These are phyloP conservation scores for Penicillium ochrochloron DNA, from an alignment of 495 filamentous ascomycete species.

Conservation along the genomic window DNA sequence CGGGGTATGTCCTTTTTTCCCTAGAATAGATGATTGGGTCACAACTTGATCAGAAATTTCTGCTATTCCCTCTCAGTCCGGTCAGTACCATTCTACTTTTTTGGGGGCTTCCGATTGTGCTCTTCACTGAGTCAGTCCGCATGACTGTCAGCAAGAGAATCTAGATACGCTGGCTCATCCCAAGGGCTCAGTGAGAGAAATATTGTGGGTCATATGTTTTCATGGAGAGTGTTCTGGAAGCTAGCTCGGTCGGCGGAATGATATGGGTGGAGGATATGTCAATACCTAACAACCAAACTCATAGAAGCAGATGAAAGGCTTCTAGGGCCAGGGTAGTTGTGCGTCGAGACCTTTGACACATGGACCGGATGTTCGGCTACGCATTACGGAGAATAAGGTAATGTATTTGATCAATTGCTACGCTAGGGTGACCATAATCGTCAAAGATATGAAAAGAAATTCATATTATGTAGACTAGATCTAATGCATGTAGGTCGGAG, in stretches of 20 bases:
- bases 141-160: not conserved
- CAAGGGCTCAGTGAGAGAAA: not conserved
- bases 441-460: not conserved
- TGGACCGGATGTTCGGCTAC: not conserved
- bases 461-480: not conserved
- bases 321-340: not conserved
- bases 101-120: not conserved
- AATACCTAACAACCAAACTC: not conserved
- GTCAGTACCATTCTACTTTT: not conserved
- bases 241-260: not conserved
- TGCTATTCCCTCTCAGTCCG: too few species aligned
- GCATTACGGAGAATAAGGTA: not conserved
- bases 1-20: not conserved
- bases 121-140: not conserved
- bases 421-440: not conserved
- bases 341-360: not conserved
- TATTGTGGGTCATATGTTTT: not conserved
- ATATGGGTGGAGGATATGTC: not conserved
- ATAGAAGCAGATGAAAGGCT: not conserved
- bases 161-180: not conserved
- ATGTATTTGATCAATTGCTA: not conserved
- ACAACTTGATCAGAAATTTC: not conserved
- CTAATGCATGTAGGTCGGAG: not conserved
- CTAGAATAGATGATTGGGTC: not conserved
- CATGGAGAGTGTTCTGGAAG: not conserved